A percentile compares a stretch with the other conserved stretches of the same genome.
phyloP scores from a whole-genome alignment of 2,329 filamentous ascomycete genomes.

The Endoconidiophora polonica region DNA sequence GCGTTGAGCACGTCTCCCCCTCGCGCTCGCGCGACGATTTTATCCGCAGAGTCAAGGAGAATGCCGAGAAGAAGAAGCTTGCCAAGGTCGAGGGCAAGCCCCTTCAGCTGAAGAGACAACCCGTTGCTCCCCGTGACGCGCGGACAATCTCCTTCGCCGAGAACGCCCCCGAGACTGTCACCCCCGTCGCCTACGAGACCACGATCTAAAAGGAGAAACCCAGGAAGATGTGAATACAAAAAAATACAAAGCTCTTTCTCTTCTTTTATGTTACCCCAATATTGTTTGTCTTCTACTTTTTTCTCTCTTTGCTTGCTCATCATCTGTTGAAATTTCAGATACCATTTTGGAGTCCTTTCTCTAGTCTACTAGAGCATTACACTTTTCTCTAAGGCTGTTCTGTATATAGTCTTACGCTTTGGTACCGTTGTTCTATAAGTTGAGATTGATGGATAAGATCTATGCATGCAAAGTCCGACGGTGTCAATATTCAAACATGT shows the following conservation, averaged over 20 bases:
- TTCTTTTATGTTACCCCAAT: slow-evolving; percentile 11
- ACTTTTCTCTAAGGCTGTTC: too few species aligned
- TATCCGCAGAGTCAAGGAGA: slow-evolving; percentile 88
- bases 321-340: too few species aligned
- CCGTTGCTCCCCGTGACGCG: slow-evolving; percentile 61
- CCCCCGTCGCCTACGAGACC: slow-evolving; percentile 91
- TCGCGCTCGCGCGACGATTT: slow-evolving; percentile 96
- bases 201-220: slow-evolving; percentile 60
- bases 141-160: slow-evolving; percentile 65
- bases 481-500: too few species aligned
- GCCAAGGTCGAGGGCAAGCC: slow-evolving; percentile 78
- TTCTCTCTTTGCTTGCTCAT: background rate
- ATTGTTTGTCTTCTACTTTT: slow-evolving; percentile 1
- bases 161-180: slow-evolving; percentile 79
- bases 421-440: too few species aligned
- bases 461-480: too few species aligned
- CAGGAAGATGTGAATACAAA: slow-evolving; percentile 13
- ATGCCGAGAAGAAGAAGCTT: slow-evolving; percentile 82
- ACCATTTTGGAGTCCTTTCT: too few species aligned
- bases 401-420: too few species aligned
- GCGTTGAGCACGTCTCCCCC: slow-evolving; percentile 88
- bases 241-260: slow-evolving; percentile 14
- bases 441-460: too few species aligned
- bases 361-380: too few species aligned
- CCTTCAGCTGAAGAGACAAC: slow-evolving; percentile 85